Percentiles rank a stretch among this genome's conserved stretches.
phyloP scores from a whole-genome alignment of 352 stramenopile species.

The Globisporangium alternatum region DNA sequence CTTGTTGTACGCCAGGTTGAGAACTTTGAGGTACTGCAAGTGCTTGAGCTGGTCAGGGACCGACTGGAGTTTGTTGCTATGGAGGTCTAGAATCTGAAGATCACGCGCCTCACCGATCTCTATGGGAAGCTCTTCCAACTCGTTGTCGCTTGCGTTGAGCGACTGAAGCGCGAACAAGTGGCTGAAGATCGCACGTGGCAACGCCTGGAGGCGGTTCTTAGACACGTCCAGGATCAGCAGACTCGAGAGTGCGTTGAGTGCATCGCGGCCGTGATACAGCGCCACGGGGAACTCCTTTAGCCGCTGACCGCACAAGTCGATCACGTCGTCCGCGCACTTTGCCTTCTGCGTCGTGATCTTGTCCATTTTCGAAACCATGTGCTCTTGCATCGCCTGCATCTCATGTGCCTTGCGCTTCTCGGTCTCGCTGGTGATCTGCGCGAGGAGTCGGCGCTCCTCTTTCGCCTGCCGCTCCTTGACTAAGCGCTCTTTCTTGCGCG shows the following conservation, averaged over 20 bases:
- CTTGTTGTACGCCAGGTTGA: constrained; percentile 47
- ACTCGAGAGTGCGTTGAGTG: constrained; percentile 48
- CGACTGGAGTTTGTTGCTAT: constrained; percentile 43
- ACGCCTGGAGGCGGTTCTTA: constrained; percentile 39
- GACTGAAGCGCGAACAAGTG: constrained; percentile 58
- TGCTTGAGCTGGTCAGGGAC: constrained; percentile 30
- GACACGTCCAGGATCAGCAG: constrained; percentile 65
- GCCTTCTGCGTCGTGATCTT: constrained; percentile 49
- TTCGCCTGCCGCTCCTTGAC: constrained; percentile 57
- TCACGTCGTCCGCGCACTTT: constrained; percentile 43
- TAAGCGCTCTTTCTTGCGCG: constrained; percentile 49
- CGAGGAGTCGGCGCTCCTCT: constrained; percentile 48
- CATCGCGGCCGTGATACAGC: constrained; percentile 52
- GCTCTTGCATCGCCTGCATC: constrained; percentile 44
- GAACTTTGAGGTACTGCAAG: constrained; percentile 36
- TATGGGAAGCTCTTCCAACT: constrained; percentile 37
- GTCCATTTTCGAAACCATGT: constrained; percentile 58
- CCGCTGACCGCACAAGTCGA: constrained; percentile 33
- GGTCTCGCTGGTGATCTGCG: constrained; percentile 35
- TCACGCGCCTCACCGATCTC: constrained; percentile 57
- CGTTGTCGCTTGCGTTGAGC: constrained; percentile 55
- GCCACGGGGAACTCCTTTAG: constrained; percentile 39
- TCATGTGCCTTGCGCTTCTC: constrained; percentile 43
- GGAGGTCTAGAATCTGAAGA: constrained; percentile 41
- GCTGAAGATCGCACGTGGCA: constrained; percentile 49